Base-by-base conservation (phyloP, 805 yeast species). In the Candida koratica region DNA sequence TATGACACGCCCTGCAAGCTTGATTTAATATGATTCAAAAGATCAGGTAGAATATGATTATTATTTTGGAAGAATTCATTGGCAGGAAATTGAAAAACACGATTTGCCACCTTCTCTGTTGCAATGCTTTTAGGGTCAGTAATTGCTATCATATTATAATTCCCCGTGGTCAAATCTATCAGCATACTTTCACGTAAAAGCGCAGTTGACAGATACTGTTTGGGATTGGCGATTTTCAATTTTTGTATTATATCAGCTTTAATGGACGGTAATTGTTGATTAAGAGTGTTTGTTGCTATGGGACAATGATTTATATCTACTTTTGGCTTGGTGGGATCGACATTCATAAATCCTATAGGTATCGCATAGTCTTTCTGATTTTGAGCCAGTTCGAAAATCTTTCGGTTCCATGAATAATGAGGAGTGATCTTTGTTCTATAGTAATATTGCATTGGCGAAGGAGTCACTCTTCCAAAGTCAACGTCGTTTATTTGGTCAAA, bases 351-450 rank as follows among this genome's bases (percentile, higher is more conserved):
- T 22, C 73, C 73, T 12, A 67, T 49, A 4, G 31, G 31, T 5
- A 35, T 15, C 6, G 28, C 25, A 17, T 17, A 24, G 13, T 25
- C 14, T n/a, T n/a, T n/a, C n/a, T n/a, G n/a, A n/a, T n/a, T n/a
- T n/a, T n/a, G n/a, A 6, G 16, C 26, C 13, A 11, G 20, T 22
- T 22, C 27, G n/a, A 18, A 19, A 6, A 20, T 20, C 25, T 42
- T 49, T 7, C 48, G 51, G 6, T 47, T 51, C 12, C 45, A 28
- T 3, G 44, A 39, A 28, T 52, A 58, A 40, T 67, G 72, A 4
- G 73, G 73, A 0, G 71, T 67, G 12, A 67, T 42, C 33, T 67
- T 67, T 3, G 69, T 59, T 35, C 73, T 43, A 41, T 67, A 67
- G 7, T 56, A 51, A 34, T 53, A 63, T 40, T 65, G 63, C 48